A percentile compares a stretch with the other conserved stretches of the same genome.
Evolutionary conservation across 2,329 filamentous ascomycete species (phyloP).

Genomic region (Trichoderma pleuroti): DNA sequence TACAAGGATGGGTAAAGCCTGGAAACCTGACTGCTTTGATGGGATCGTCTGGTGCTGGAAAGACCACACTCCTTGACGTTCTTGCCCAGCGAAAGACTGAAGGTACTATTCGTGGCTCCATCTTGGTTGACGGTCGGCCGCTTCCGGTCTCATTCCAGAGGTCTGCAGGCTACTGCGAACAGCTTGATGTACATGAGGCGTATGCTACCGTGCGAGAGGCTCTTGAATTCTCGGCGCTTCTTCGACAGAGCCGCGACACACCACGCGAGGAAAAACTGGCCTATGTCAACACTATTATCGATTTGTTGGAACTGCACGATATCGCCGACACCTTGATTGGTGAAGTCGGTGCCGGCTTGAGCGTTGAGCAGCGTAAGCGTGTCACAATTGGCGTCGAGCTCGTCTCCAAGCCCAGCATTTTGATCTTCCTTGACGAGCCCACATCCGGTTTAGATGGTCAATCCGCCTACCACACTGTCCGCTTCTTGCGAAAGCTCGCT

Average conservation of each 20-base stretch:
- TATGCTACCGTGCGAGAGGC: conserved; percentile 67
- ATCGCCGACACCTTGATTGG: conserved; percentile 48
- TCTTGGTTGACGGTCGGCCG: conserved; percentile 70
- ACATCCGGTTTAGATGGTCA: conserved; percentile 66
- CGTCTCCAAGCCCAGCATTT: conserved; percentile 56
- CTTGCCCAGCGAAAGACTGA: conserved; percentile 76
- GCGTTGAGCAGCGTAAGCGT: conserved; percentile 51
- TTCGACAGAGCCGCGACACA: conserved; percentile 66
- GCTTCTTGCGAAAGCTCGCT: conserved; percentile 64
- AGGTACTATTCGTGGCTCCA: conserved; percentile 70
- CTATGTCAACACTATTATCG: conserved; percentile 77
- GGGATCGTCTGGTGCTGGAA: conserved; percentile 78
- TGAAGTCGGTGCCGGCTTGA: conserved; percentile 49
- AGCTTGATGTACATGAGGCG: conserved; percentile 73
- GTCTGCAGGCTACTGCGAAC: conserved; percentile 76
- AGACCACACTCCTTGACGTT: conserved; percentile 80
- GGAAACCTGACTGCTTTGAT: conserved; percentile 76
- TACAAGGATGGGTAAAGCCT: conserved; percentile 80
- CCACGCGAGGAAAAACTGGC: conserved; percentile 65
- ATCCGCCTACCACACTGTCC: conserved; percentile 62
- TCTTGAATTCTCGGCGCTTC: conserved; percentile 60
- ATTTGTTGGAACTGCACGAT: conserved; percentile 51
- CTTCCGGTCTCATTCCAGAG: conserved; percentile 73
- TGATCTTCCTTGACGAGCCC: conserved; percentile 61
- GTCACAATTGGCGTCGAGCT: conserved; percentile 61